Evolutionary conservation across 2,329 filamentous ascomycete genomes (phyloP), one percentile per base, ranked within the genome.

Genomic region (Myriosclerotinia curreyana): DNA sequence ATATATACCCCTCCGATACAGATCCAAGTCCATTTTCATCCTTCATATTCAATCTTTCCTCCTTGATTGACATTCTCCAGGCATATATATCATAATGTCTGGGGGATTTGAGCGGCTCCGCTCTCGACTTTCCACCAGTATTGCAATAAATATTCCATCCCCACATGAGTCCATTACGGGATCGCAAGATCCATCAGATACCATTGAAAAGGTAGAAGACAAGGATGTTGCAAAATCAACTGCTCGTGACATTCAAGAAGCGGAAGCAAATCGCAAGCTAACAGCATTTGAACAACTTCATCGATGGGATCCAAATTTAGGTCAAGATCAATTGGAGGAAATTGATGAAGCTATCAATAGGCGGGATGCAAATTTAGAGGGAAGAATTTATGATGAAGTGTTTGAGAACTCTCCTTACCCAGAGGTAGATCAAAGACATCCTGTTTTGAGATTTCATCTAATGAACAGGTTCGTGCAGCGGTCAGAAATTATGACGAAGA

Each of bases 401-500:
- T 70, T 71, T 42, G 66, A 67, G 31, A 67, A 66, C 36, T 67
- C 66, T 3, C 66, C 66, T 14, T 67, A 67, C 42, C 49, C 65
- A 25, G 66, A 67, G 49, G 66, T 67, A 14, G 12, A 22, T 4
- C 20, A 5, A 58, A 15, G 12, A 17, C 17, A 3, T 28, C 9
- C 12, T 36, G 6, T 20, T 51, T 38, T 50, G 1, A 20, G 3
- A 6, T 6, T 12, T 3, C 28, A 5, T 42, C 52, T 44, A 22
- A 40, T 34, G 52, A 36, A 17, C 20, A 68, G 66, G 66, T 68
- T 40, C 64, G 65, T n/a, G 64, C 65, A 58, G 64, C 65, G 1
- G 64, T 68, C 15, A 44, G 67, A 12, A 66, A 66, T 40, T 85
- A 82, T 67, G 86, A 88, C 71, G 82, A 87, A 69, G 81, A 86